Conservation (phyloP, 225 moss, liverwort and hornwort species). For the Thuidium tamariscinum region DNA sequence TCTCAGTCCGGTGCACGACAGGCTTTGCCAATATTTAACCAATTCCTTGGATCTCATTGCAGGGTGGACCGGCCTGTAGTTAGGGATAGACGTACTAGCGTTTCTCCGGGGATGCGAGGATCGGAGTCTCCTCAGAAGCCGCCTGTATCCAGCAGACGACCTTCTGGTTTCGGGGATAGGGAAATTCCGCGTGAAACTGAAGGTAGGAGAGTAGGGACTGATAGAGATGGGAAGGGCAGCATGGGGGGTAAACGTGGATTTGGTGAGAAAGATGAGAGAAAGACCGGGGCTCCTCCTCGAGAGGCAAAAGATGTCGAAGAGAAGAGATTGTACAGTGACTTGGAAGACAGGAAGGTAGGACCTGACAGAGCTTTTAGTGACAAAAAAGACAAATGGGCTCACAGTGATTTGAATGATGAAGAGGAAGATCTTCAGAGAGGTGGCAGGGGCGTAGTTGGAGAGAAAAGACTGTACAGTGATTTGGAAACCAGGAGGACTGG, state of each 20-base stretch:
- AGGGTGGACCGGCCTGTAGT: slow-evolving; percentile 48
- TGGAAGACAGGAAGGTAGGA: slow-evolving; percentile 41
- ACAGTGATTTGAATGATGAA: slow-evolving; percentile 21
- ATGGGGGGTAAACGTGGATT: slow-evolving; percentile 13
- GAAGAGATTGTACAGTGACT: slow-evolving; percentile 45
- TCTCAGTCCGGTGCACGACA: not conserved
- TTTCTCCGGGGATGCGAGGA: slow-evolving; percentile 24
- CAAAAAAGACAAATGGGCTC: slow-evolving; percentile 32
- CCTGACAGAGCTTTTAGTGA: slow-evolving; percentile 22
- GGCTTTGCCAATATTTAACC: not conserved
- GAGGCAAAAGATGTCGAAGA: slow-evolving; percentile 35
- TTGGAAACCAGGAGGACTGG: slow-evolving; percentile 25
- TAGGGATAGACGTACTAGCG: slow-evolving; percentile 33
- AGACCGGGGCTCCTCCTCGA: not conserved
- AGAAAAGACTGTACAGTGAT: slow-evolving; percentile 27
- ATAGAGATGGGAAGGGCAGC: slow-evolving; percentile 20
- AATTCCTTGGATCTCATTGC: not conserved
- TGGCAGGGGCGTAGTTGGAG: slow-evolving; percentile 22
- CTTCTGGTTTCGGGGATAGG: slow-evolving; percentile 39
- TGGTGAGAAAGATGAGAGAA: slow-evolving; percentile 15
- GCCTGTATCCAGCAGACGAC: slow-evolving; percentile 24
- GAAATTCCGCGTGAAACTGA: slow-evolving; percentile 29
- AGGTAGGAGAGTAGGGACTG: slow-evolving; percentile 22
- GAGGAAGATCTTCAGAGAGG: slow-evolving; percentile 16
- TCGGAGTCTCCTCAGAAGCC: slow-evolving; percentile 41